These are phyloP conservation scores for Exophiala sideris DNA, from an alignment of 2,329 filamentous ascomycete species.

Conservation along the genomic window DNA sequence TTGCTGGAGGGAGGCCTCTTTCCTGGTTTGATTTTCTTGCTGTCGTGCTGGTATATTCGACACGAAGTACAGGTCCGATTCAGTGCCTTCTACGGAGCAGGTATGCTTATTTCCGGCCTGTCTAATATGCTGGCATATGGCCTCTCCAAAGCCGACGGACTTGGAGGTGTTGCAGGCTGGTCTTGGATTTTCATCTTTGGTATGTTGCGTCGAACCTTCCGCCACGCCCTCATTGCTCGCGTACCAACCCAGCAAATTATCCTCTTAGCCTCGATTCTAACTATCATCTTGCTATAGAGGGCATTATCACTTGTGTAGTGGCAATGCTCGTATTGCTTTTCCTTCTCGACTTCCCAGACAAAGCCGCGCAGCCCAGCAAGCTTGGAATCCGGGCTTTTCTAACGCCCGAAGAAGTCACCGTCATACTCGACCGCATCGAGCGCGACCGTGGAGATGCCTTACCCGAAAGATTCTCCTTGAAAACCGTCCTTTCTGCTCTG, in stretches of 20 bases:
- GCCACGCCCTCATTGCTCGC: too few relatives aligned
- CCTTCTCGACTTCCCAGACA: conserved; percentile 38
- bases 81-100: neutral
- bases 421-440: conserved; percentile 46
- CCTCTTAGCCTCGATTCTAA: too few relatives aligned
- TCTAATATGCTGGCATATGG: neutral
- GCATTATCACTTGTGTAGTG: conserved; percentile 28
- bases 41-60: conserved; percentile 64
- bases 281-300: conserved; percentile 8
- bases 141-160: neutral
- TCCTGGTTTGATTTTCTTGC: conserved; percentile 65
- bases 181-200: neutral
- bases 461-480: conserved; percentile 46
- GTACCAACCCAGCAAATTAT: too few relatives aligned
- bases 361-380: conserved; percentile 32
- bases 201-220: too few relatives aligned
- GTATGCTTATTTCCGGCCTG: neutral
- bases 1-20: conserved; percentile 66
- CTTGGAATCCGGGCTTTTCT: conserved; percentile 29
- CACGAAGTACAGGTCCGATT: neutral
- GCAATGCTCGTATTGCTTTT: conserved; percentile 33
- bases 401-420: conserved; percentile 23
- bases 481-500: conserved; percentile 47
- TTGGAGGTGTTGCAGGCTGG: neutral
- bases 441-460: conserved; percentile 53